Conservation (phyloP, 306 rosid species). For the Gynostemma pentaphyllum region DNA sequence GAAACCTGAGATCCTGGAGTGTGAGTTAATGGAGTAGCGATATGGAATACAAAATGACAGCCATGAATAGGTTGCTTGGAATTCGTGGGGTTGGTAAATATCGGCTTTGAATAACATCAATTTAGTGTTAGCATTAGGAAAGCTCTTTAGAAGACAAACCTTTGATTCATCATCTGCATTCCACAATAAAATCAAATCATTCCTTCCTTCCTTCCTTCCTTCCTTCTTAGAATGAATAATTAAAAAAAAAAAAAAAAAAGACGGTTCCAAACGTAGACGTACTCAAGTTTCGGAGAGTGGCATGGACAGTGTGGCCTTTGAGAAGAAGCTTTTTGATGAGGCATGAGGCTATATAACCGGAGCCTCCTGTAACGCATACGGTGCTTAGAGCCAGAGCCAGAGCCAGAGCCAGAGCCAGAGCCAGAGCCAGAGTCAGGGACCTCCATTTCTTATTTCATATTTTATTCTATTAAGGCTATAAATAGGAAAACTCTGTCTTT, state of each 20-base stretch:
- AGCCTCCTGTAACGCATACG: slow-evolving; percentile 33
- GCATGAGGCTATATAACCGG: slow-evolving; percentile 22
- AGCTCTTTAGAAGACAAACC: slow-evolving; percentile 20
- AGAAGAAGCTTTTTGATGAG: slow-evolving; percentile 24
- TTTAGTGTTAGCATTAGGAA: slow-evolving; percentile 19
- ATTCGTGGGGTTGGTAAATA: slow-evolving; percentile 14
- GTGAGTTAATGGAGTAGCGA: slow-evolving; percentile 22
- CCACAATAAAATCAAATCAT: not conserved
- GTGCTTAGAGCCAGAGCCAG: not conserved
- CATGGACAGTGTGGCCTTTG: slow-evolving; percentile 27
- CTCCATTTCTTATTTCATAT: no score
- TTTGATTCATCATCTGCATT: slow-evolving; percentile 23
- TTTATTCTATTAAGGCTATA: no score
- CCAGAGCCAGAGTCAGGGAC: no score
- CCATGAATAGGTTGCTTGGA: slow-evolving; percentile 16
- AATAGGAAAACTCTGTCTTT: no score
- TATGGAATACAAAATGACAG: slow-evolving; percentile 19
- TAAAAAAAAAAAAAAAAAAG: not conserved
- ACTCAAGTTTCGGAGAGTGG: slow-evolving; percentile 29
- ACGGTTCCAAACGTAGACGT: no score
- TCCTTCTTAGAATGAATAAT: no score
- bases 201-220: no score
- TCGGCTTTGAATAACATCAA: slow-evolving; percentile 28
- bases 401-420: no score
- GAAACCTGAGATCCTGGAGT: slow-evolving; percentile 13